Base-by-base conservation (phyloP, 805 yeast species). In the Kluyveromyces wickerhamii region DNA sequence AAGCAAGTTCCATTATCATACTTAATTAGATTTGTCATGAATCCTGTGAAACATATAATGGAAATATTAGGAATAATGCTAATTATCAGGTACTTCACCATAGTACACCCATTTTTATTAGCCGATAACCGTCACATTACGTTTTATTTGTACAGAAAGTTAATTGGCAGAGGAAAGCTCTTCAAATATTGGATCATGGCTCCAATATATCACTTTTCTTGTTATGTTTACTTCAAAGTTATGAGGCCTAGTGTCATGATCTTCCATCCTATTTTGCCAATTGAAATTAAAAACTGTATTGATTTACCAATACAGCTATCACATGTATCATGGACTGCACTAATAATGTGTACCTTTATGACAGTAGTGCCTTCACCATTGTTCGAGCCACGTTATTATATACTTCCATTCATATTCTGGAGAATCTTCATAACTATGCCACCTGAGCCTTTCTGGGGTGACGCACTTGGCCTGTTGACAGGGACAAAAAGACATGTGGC, bases 91-190 rank as follows among this genome's bases (percentile, higher is more conserved):
- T 65, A 65, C 38, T 79, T 70, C 54, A 83, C 96, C 0, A 63
- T 79, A 2, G 78, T 77, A 2, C 98, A 92, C 56, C 96, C 96
- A 6, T 92, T 89, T 56, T 57, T 92, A 25, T 66, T 89, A 28
- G 94, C 97, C 0, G 98, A 92, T 57, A 92, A 92, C 61, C 73
- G 98, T 48, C 98, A 92, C 58, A 86, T 77, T 54, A 77, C 95
- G 1, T 92, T 92, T 55, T 92, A 92, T 58, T 60, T 92, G 23
- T 84, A 83, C 73, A 73, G 77, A 37, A 72, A 71, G 38, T 48
- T 92, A 18, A 70, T 89, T 29, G 49, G 48, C 12, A 60, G 72
- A 44, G 60, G 65, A 15, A 63, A 58, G 21, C 55, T 67, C 37
- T 66, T 69, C 37, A 64, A 74, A 13, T 63, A 72, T 35, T 62